Evolutionary conservation across 805 yeast species (phyloP).

Genomic region (Hanseniaspora vineae): DNA sequence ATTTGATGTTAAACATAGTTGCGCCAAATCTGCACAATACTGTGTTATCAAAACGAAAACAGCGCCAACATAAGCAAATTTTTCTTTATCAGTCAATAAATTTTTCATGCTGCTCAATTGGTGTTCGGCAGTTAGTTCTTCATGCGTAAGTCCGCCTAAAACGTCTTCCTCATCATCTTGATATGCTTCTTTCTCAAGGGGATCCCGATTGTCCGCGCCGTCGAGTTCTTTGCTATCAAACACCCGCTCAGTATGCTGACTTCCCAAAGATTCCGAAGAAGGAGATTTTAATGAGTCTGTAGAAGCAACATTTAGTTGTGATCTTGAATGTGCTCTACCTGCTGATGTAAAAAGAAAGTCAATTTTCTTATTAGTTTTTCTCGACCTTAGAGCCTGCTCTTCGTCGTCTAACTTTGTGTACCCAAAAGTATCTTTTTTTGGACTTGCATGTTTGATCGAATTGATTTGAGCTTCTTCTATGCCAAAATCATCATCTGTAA

Average conservation of each 20-base stretch:
- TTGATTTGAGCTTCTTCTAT: slow-evolving; percentile 19
- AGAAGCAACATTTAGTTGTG: slow-evolving; percentile 3
- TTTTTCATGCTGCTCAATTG: slow-evolving; percentile 71
- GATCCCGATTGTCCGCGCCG: slow-evolving; percentile 11
- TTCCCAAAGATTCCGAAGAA: too few relatives aligned
- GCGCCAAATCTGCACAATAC: slow-evolving; percentile 70
- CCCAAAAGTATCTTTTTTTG: slow-evolving; percentile 31
- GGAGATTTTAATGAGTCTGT: neutral
- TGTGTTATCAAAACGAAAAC: slow-evolving; percentile 63
- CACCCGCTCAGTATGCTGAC: too few relatives aligned
- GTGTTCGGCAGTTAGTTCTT: slow-evolving; percentile 24
- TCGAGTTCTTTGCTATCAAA: slow-evolving; percentile 6
- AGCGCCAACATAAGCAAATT: slow-evolving; percentile 84
- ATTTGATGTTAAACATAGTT: slow-evolving; percentile 37
- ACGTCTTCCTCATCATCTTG: slow-evolving; percentile 30
- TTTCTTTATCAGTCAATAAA: slow-evolving; percentile 70
- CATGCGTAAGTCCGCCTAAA: slow-evolving; percentile 15
- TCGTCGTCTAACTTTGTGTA: slow-evolving; percentile 84
- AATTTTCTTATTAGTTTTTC: slow-evolving; percentile 39
- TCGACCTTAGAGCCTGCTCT: slow-evolving; percentile 68
- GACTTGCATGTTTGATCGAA: slow-evolving; percentile 8
- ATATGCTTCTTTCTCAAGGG: slow-evolving; percentile 23
- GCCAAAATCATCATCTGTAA: slow-evolving; percentile 8
- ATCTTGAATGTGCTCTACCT: slow-evolving; percentile 18
- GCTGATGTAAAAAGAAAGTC: slow-evolving; percentile 37